phyloP scores from a whole-genome alignment of 176 grass and related monocot species.

The Triticum turgidum region DNA sequence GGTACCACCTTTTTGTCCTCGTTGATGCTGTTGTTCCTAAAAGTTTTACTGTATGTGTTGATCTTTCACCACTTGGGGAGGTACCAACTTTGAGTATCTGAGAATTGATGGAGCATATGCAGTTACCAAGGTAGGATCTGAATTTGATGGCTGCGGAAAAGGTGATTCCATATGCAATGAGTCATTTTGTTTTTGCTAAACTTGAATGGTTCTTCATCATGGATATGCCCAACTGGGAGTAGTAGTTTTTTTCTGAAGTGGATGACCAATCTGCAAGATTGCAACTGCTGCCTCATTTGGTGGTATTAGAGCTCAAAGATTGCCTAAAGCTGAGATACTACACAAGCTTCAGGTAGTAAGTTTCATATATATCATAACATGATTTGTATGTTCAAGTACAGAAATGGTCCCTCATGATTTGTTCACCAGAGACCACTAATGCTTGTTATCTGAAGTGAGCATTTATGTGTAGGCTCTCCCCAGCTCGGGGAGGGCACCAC shows the following conservation, averaged over 20 bases:
- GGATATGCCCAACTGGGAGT: not conserved
- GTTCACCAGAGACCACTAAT: not conserved
- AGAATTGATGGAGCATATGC: not conserved
- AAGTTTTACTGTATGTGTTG: not conserved
- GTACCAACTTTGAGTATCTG: not conserved
- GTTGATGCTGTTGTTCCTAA: not conserved
- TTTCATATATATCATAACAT: not conserved
- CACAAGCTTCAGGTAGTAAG: constrained; percentile 82
- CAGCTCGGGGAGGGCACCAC: not conserved
- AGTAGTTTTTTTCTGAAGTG: constrained; percentile 4
- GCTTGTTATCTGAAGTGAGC: not conserved
- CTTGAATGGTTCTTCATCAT: not conserved
- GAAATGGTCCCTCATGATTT: not conserved
- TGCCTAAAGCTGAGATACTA: constrained; percentile 63
- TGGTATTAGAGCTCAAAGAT: fast-evolving
- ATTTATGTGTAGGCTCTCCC: not conserved
- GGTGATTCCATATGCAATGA: not conserved
- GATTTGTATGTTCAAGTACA: not conserved
- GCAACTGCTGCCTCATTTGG: constrained; percentile 11
- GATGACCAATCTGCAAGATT: not conserved
- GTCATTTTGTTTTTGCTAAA: not conserved
- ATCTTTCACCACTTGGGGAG: not conserved
- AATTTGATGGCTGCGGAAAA: not conserved
- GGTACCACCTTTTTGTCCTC: not conserved
- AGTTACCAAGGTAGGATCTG: not conserved